phyloP scores from a whole-genome alignment of 495 filamentous ascomycete genomes.

The Penicillium daleae region DNA sequence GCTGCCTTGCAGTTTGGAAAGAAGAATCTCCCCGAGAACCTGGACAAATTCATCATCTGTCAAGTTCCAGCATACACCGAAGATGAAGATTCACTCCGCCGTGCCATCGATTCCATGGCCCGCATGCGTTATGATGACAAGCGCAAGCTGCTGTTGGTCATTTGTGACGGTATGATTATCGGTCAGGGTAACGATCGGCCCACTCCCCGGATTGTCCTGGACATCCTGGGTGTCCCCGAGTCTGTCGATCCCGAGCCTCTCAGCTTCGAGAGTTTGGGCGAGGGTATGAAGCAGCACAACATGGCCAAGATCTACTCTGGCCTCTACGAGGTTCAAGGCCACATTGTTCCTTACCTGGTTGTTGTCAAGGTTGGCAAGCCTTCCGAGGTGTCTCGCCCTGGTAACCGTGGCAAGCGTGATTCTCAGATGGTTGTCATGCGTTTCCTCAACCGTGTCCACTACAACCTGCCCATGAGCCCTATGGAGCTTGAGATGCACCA shows the following conservation, averaged over 20 bases:
- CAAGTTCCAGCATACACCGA: conserved; percentile 98
- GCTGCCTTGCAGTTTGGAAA: conserved; percentile 91
- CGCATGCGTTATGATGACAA: conserved; percentile 98
- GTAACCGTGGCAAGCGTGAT: conserved; percentile 98
- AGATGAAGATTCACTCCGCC: conserved; percentile 94
- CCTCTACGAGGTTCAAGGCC: conserved; percentile 95
- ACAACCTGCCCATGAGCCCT: conserved; percentile 93
- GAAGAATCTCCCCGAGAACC: conserved; percentile 90
- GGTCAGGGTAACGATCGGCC: conserved; percentile 96
- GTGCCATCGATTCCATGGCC: conserved; percentile 94
- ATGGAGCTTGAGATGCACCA: conserved; percentile 98
- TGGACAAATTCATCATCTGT: conserved; percentile 98
- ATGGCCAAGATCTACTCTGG: conserved; percentile 99
- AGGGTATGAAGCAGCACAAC: conserved; percentile 97
- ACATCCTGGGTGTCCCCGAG: conserved; percentile 94
- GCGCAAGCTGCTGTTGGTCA: conserved; percentile 34
- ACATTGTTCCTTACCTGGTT: conserved; percentile 97
- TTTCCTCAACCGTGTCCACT: conserved; percentile 97
- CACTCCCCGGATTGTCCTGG: conserved; percentile 93
- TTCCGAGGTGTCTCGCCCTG: conserved; percentile 92
- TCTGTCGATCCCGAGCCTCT: conserved; percentile 94
- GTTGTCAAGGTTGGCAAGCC: conserved; percentile 97
- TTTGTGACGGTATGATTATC: conserved; percentile 79
- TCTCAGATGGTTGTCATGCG: conserved; percentile 98
- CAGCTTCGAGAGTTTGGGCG: conserved; percentile 95